phyloP scores from a whole-genome alignment of 2,329 filamentous ascomycete species.

The Nemania diffusa region DNA sequence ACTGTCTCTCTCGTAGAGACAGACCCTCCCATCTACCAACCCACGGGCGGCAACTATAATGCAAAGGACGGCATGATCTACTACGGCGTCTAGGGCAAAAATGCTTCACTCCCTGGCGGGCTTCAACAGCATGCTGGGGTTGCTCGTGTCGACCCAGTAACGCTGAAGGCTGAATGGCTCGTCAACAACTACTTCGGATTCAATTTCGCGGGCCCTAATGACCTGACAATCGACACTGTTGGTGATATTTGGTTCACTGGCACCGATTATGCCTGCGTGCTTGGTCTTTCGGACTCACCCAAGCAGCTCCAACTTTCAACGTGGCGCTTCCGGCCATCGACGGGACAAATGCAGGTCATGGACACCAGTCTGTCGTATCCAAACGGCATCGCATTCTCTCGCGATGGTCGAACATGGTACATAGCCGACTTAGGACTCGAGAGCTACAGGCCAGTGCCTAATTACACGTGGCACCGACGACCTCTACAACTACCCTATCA shows the following conservation, averaged over 20 bases:
- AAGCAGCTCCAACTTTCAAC: constrained; percentile 50
- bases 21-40: constrained; percentile 20
- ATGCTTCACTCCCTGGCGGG: constrained; percentile 19
- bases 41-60: constrained; percentile 17
- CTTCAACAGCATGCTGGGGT: constrained; percentile 21
- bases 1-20: constrained; percentile 10
- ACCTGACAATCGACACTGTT: constrained; percentile 50
- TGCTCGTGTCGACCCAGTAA: constrained; percentile 27
- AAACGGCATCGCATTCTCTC: constrained; percentile 56
- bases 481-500: constrained; percentile 29
- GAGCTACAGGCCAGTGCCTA: constrained; percentile 38
- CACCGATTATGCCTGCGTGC: constrained; percentile 35
- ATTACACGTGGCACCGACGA: constrained; percentile 41
- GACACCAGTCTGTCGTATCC: constrained; percentile 54
- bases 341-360: constrained; percentile 49
- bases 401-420: constrained; percentile 53
- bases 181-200: constrained; percentile 51
- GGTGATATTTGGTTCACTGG: constrained; percentile 41
- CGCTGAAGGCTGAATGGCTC: constrained; percentile 42
- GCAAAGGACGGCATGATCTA: constrained; percentile 25
- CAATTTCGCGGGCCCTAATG: constrained; percentile 53
- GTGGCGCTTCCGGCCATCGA: constrained; percentile 53
- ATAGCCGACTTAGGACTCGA: constrained; percentile 53
- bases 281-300: constrained; percentile 39
- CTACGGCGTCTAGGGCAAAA: constrained; percentile 19